Conservation (phyloP, 768 basidiomycete genomes). For the Suillus tomentosus region DNA sequence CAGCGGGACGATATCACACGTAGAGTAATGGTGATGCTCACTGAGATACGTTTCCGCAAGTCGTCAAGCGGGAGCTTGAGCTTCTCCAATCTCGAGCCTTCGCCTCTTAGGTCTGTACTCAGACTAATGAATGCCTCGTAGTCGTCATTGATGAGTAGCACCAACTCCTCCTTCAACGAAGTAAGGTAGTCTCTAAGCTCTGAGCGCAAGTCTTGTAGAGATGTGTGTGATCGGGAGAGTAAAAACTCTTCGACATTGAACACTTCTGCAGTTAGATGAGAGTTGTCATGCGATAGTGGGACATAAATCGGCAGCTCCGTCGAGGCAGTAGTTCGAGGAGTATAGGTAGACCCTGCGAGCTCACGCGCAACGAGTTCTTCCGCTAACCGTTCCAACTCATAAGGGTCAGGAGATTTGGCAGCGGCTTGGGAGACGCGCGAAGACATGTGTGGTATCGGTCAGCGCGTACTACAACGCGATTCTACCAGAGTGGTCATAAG, state of each 20-base stretch:
- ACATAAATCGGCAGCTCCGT: conserved; percentile 59
- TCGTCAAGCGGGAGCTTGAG: conserved; percentile 68
- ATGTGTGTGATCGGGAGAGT: conserved; percentile 80
- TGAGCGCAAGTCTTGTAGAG: conserved; percentile 81
- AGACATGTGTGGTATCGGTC: conserved; percentile 7
- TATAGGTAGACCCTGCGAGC: conserved; percentile 22
- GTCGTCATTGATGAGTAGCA: conserved; percentile 95
- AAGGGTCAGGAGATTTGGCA: conserved; percentile 47
- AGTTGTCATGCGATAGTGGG: conserved; percentile 81
- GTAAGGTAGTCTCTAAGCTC: conserved; percentile 88
- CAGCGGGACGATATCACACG: not conserved
- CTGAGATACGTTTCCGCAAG: conserved; percentile 68
- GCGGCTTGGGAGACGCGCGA: conserved; percentile 1
- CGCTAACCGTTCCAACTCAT: conserved; percentile 68
- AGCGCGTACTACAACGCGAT: conserved; percentile 6
- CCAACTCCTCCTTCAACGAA: conserved; percentile 87
- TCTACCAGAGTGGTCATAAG: conserved; percentile 1
- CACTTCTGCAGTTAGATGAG: conserved; percentile 61
- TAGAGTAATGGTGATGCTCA: conserved; percentile 40
- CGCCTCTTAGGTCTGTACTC: conserved; percentile 88
- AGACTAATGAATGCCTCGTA: conserved; percentile 98
- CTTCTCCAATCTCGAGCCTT: conserved; percentile 69
- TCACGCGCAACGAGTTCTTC: conserved; percentile 69
- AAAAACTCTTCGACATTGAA: conserved; percentile 90
- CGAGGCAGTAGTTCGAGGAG: conserved; percentile 13